These are phyloP conservation scores for Lyophyllum shimeji DNA, from an alignment of 768 basidiomycete genomes.

Conservation along the genomic window DNA sequence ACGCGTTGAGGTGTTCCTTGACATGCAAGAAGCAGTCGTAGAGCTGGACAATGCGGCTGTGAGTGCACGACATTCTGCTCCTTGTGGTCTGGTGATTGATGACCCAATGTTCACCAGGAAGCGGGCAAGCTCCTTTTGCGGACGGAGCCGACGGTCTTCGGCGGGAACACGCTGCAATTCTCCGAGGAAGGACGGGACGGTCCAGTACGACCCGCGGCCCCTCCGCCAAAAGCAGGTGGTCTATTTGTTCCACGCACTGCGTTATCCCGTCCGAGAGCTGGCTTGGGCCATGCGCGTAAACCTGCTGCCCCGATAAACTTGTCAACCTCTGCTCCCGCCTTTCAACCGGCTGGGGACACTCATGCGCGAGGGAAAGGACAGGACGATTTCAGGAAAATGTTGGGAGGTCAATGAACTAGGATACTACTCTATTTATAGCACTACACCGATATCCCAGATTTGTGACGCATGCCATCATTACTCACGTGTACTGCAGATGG, in stretches of 20 bases:
- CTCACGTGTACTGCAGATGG: neutral
- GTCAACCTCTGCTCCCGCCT: slow-evolving; percentile 11
- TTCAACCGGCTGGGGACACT: slow-evolving; percentile 20
- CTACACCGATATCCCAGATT: neutral
- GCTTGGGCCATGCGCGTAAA: slow-evolving; percentile 59
- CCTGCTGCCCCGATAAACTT: slow-evolving; percentile 22
- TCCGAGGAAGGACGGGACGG: slow-evolving; percentile 47
- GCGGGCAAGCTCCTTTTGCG: slow-evolving; percentile 77
- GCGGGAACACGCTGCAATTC: slow-evolving; percentile 58
- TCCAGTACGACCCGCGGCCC: slow-evolving; percentile 27
- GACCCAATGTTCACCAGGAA: slow-evolving; percentile 50
- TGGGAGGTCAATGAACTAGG: slow-evolving; percentile 31
- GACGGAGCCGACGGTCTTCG: slow-evolving; percentile 70
- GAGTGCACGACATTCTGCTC: slow-evolving; percentile 20
- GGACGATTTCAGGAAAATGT: slow-evolving; percentile 86
- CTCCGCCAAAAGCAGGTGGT: slow-evolving; percentile 40
- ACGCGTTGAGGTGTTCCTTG: slow-evolving; percentile 73
- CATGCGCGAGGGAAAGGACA: slow-evolving; percentile 48
- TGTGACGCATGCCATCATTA: neutral
- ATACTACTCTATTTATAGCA: neutral
- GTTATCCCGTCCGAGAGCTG: slow-evolving; percentile 66
- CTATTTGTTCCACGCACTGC: slow-evolving; percentile 71
- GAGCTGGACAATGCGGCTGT: slow-evolving; percentile 70
- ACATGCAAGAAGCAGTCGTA: slow-evolving; percentile 58
- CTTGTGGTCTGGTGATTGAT: neutral